phyloP scores from a whole-genome alignment of 169 alveolate species.

The Cryptosporidium ryanae region DNA sequence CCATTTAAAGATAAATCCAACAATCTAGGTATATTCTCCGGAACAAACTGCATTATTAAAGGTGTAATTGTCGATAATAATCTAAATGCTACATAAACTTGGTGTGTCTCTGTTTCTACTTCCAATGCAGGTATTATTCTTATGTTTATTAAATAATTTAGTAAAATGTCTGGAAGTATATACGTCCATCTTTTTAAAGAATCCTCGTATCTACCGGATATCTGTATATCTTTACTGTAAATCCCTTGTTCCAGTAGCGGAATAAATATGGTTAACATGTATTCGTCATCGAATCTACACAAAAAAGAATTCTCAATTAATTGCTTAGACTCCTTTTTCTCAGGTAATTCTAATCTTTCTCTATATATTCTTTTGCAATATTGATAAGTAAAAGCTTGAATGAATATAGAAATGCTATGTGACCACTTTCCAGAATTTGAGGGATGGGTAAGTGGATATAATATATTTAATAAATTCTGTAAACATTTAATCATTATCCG shows the following conservation, averaged over 20 bases:
- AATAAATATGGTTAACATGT: conserved; percentile 28
- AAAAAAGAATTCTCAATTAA: not conserved
- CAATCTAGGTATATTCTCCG: conserved; percentile 37
- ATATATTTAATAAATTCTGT: conserved; percentile 3
- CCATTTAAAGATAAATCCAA: conserved; percentile 53
- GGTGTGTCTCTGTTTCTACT: conserved; percentile 53
- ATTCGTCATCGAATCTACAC: conserved; percentile 72
- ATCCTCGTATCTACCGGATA: conserved; percentile 58
- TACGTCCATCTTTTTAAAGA: conserved; percentile 68
- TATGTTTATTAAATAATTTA: conserved; percentile 22
- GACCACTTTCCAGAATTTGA: conserved; percentile 65
- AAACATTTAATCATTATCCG: conserved; percentile 1
- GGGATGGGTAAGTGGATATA: conserved; percentile 53
- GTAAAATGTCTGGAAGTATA: conserved; percentile 44
- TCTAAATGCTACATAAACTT: conserved; percentile 57
- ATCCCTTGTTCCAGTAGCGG: conserved; percentile 70
- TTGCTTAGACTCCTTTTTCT: not conserved
- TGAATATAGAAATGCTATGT: conserved; percentile 51
- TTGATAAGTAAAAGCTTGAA: conserved; percentile 68
- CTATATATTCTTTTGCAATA: conserved; percentile 61
- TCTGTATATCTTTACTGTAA: conserved; percentile 55
- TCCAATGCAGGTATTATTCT: conserved; percentile 64
- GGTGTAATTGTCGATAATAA: conserved; percentile 52
- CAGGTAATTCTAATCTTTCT: conserved; percentile 14
- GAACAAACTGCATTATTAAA: conserved; percentile 54